Percentiles rank a stretch among this genome's conserved stretches.
Conservation (phyloP, 106 monocot species). For the Allium sativum region DNA sequence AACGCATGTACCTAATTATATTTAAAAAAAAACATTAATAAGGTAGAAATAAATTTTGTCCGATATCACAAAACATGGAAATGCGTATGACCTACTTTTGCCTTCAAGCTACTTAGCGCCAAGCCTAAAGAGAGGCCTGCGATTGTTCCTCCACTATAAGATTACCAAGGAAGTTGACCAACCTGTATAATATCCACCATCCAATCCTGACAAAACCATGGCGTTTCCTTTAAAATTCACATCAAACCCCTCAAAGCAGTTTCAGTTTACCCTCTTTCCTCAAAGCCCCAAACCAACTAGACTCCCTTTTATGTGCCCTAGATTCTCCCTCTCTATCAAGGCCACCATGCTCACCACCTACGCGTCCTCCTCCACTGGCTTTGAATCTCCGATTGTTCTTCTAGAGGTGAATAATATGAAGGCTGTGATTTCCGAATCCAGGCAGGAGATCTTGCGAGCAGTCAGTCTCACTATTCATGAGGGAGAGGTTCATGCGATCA, state of each 20-base stretch:
- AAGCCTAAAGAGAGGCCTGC: conserved; percentile 86
- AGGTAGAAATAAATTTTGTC: too few species aligned
- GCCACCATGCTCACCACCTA: conserved; percentile 7
- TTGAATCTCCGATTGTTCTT: conserved; percentile 18
- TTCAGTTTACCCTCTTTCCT: not conserved
- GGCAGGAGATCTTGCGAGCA: conserved; percentile 61
- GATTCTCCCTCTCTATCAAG: too few species aligned
- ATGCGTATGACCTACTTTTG: conserved; percentile 47
- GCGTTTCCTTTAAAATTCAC: too few species aligned
- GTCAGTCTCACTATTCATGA: conserved; percentile 75
- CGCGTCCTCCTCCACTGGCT: conserved; percentile 13
- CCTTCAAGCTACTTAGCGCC: conserved; percentile 63
- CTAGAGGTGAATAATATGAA: conserved; percentile 65
- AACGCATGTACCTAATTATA: conserved; percentile 86
- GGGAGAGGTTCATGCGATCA: conserved; percentile 94
- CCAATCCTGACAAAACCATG: too few species aligned
- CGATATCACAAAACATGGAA: too few species aligned
- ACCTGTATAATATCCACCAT: too few species aligned
- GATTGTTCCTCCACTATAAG: conserved; percentile 84
- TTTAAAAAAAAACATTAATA: too few species aligned
- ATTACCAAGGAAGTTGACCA: too few species aligned
- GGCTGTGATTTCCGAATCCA: conserved; percentile 59
- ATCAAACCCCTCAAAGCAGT: not conserved
- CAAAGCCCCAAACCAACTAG: not conserved
- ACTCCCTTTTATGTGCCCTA: too few species aligned